Conservation (phyloP, 2,329 filamentous ascomycete genomes). For the Cordyceps cicadae region DNA sequence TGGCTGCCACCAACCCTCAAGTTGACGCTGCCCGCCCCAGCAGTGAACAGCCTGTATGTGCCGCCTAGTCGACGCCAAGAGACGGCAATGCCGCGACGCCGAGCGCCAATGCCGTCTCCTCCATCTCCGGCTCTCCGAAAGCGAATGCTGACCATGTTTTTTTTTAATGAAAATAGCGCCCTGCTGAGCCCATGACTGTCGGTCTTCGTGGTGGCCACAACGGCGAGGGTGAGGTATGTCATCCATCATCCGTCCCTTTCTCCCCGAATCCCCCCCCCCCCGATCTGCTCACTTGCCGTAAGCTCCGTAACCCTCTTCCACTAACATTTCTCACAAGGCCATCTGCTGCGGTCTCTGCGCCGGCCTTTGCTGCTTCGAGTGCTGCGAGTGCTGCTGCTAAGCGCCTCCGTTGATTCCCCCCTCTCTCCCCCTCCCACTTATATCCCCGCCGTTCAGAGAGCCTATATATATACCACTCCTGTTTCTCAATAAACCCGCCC, state of each 20-base stretch:
- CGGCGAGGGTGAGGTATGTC: conserved; percentile 26
- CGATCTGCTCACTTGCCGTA: too few species aligned
- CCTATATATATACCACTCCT: background rate
- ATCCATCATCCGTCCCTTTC: background rate
- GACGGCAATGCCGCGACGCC: background rate
- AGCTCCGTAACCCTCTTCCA: background rate
- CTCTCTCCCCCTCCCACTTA: background rate
- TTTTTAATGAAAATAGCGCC: conserved; percentile 19
- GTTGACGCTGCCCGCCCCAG: conserved; percentile 17
- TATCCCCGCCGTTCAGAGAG: background rate
- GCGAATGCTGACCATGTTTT: background rate
- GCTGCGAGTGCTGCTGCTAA: conserved; percentile 22
- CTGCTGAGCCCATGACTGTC: conserved; percentile 27
- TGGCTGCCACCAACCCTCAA: conserved; percentile 4
- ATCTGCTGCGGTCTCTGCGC: conserved; percentile 34
- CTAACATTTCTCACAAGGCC: conserved; percentile 21
- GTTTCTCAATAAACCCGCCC: background rate
- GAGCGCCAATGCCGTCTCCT: background rate
- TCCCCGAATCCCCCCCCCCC: background rate
- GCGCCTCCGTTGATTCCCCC: background rate
- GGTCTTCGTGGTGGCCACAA: conserved; percentile 26
- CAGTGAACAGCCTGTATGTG: conserved; percentile 29
- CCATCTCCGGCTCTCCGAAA: background rate
- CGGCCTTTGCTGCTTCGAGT: conserved; percentile 33
- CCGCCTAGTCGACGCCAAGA: background rate